Evolutionary conservation across 139 green algal genomes (phyloP).

Genomic region (Chlorella sp.): DNA sequence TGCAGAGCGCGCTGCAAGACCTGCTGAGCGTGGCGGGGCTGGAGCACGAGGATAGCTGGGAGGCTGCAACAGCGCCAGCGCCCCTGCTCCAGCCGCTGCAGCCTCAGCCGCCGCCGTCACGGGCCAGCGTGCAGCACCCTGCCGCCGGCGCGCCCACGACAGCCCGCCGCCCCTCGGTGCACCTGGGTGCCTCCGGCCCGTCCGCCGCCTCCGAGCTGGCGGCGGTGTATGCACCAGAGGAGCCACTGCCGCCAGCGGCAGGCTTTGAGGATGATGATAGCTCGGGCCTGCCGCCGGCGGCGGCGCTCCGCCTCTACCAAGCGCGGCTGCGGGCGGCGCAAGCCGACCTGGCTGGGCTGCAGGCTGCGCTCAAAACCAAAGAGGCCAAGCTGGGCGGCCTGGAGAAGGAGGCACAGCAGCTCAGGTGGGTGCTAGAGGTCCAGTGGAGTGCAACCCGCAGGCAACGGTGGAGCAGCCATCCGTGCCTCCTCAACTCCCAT

Average conservation of each 20-base stretch:
- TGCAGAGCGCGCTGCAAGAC: conserved; percentile 11
- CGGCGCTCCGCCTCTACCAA: neutral
- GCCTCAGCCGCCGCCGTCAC: neutral
- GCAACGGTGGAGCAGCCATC: neutral
- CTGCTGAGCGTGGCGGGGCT: neutral
- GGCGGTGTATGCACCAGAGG: too few relatives aligned
- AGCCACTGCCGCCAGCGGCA: neutral
- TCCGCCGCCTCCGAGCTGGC: neutral
- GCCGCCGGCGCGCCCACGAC: neutral
- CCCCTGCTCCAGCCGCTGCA: neutral
- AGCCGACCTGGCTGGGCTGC: conserved; percentile 3
- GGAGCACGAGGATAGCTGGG: conserved; percentile 25
- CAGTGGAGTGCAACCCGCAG: too few relatives aligned
- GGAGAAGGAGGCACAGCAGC: conserved; percentile 30
- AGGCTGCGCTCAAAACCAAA: neutral
- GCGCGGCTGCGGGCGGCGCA: conserved; percentile 14
- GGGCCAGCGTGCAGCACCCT: neutral
- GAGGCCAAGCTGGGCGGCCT: conserved; percentile 11
- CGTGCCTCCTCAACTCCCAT: neutral
- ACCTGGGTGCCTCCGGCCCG: too few relatives aligned
- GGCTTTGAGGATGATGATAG: neutral
- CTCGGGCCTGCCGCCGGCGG: conserved; percentile 8
- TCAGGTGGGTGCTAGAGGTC: conserved; percentile 3
- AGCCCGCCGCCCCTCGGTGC: neutral
- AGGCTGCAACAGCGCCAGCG: neutral